Conservation (phyloP, 345 rosid genomes). For the Triadica sebifera region DNA sequence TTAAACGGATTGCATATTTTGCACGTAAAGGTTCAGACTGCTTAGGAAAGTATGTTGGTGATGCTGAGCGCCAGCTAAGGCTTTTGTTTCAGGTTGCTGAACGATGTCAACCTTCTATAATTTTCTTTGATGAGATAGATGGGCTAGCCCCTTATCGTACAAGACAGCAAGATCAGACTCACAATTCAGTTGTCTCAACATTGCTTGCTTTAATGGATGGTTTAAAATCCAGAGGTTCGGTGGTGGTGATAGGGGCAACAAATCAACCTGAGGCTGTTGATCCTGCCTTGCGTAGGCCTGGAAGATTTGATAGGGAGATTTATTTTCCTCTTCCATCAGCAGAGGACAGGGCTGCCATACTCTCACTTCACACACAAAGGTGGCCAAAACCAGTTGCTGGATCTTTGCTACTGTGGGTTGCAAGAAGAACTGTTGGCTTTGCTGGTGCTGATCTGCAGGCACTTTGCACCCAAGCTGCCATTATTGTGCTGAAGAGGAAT, state of each 20-base stretch:
- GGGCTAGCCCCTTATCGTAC: conserved; percentile 91
- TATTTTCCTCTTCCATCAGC: conserved; percentile 89
- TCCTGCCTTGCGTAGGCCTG: conserved; percentile 98
- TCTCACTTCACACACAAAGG: conserved; percentile 77
- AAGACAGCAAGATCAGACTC: conserved; percentile 97
- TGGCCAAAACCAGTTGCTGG: conserved; percentile 96
- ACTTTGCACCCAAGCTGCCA: conserved; percentile 92
- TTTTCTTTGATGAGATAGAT: conserved; percentile 98
- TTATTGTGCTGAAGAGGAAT: conserved; percentile 83
- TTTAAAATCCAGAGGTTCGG: conserved; percentile 94
- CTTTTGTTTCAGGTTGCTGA: conserved; percentile 99
- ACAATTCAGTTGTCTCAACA: conserved; percentile 97
- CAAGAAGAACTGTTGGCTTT: conserved; percentile 79
- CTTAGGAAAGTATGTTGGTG: conserved; percentile 98
- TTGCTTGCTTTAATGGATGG: conserved; percentile 95
- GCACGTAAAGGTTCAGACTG: conserved; percentile 99
- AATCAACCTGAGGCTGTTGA: conserved; percentile 98
- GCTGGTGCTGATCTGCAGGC: conserved; percentile 99
- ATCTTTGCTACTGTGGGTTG: conserved; percentile 77
- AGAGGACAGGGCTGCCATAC: conserved; percentile 84
- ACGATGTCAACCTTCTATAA: conserved; percentile 90
- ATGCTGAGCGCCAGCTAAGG: conserved; percentile 97
- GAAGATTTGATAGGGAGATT: conserved; percentile 94
- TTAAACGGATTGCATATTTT: conserved; percentile 88
- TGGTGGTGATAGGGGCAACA: conserved; percentile 97